These are phyloP conservation scores for Vaccinium macrocarpon DNA, from an alignment of 148 eudicot species.

Conservation along the genomic window DNA sequence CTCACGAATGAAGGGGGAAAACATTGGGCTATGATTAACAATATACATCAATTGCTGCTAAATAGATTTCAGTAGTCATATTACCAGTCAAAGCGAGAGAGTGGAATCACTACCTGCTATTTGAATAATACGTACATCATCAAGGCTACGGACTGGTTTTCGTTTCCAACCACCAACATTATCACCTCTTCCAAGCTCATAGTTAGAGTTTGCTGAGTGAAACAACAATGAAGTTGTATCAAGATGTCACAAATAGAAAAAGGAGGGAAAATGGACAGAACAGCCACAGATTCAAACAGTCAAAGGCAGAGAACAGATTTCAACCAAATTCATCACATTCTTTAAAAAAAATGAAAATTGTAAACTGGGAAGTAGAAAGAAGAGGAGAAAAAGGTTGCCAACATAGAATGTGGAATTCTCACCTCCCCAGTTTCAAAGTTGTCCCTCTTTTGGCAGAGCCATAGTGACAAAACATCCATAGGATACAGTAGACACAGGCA, in stretches of 20 bases:
- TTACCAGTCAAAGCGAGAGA: too few relatives aligned
- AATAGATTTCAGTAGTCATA: not conserved
- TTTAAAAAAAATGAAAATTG: not conserved
- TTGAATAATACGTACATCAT: conserved; percentile 18
- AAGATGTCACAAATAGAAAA: not conserved
- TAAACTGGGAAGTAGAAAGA: not conserved
- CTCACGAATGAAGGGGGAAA: not conserved
- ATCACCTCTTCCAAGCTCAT: conserved; percentile 94
- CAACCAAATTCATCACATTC: too few relatives aligned
- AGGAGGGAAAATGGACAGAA: not conserved
- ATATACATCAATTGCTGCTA: not conserved
- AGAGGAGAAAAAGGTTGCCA: not conserved
- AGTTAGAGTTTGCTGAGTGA: too few relatives aligned
- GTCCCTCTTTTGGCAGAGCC: conserved; percentile 77
- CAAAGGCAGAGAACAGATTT: not conserved
- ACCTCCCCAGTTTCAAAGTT: conserved; percentile 97
- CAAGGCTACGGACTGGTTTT: conserved; percentile 55
- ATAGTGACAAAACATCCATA: conserved; percentile 93
- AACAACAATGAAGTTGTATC: not conserved
- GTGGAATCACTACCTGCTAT: too few relatives aligned
- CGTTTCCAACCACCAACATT: conserved; percentile 88
- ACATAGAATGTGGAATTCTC: conserved; percentile 7
- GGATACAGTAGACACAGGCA: conserved; percentile 69
- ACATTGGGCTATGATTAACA: not conserved
- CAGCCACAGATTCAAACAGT: not conserved